These are phyloP conservation scores for Botrytis porri DNA, from an alignment of 2,329 filamentous ascomycete genomes.

Conservation along the genomic window DNA sequence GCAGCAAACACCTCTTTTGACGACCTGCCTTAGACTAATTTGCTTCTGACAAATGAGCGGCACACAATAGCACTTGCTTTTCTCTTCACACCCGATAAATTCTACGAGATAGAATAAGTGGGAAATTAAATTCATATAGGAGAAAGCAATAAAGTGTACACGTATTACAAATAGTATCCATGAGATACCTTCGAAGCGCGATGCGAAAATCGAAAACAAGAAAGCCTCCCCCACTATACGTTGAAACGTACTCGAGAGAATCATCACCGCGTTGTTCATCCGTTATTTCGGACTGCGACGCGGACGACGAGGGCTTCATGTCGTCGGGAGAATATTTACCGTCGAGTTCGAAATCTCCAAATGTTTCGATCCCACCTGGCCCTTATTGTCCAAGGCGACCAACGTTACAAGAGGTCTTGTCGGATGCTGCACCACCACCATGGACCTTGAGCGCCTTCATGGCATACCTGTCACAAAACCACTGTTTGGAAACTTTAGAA, in stretches of 20 bases:
- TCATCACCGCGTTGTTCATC: slow-evolving; percentile 37
- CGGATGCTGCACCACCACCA: slow-evolving; percentile 79
- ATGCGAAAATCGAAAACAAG: slow-evolving; percentile 39
- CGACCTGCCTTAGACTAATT: slow-evolving; percentile 26
- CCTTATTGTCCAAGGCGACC: slow-evolving; percentile 61
- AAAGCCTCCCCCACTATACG: slow-evolving; percentile 36
- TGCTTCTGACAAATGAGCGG: slow-evolving; percentile 30
- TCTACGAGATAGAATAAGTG: slow-evolving; percentile 12
- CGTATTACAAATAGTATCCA: slow-evolving; percentile 56
- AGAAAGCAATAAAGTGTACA: slow-evolving; percentile 20
- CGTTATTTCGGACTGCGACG: slow-evolving; percentile 42
- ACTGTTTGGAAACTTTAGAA: slow-evolving; percentile 93
- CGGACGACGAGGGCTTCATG: slow-evolving; percentile 51
- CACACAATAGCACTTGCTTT: slow-evolving; percentile 27
- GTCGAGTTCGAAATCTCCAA: slow-evolving; percentile 44
- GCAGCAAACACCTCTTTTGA: slow-evolving; percentile 28
- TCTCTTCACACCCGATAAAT: slow-evolving; percentile 22
- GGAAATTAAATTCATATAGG: slow-evolving; percentile 2
- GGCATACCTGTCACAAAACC: slow-evolving; percentile 94
- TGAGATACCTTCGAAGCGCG: slow-evolving; percentile 39
- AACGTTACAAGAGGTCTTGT: slow-evolving; percentile 80
- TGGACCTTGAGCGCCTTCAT: slow-evolving; percentile 93
- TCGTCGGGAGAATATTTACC: slow-evolving; percentile 44
- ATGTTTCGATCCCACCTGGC: slow-evolving; percentile 42
- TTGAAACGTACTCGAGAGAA: slow-evolving; percentile 33